Conservation (phyloP, 495 filamentous ascomycete genomes). For the Hypoxylon perforatum region DNA sequence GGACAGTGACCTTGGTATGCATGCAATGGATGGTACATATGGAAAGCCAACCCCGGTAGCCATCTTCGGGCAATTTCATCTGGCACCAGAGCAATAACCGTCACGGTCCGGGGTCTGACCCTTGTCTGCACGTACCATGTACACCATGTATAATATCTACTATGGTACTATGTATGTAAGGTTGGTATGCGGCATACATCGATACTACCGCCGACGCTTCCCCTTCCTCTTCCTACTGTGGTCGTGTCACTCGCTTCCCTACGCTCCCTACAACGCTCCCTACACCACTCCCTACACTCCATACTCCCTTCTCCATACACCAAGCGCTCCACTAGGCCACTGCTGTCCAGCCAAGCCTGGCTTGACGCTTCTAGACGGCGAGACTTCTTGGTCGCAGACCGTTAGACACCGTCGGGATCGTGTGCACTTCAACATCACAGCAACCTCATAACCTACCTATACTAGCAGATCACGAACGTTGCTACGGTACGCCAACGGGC, state of each 20-base stretch:
- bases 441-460: not conserved
- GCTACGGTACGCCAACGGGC: too few relatives aligned
- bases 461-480: too few relatives aligned
- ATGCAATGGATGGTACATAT: slow-evolving; percentile 43
- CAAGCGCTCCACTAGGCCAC: slow-evolving; percentile 16
- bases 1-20: slow-evolving; percentile 42
- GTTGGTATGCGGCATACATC: slow-evolving; percentile 20
- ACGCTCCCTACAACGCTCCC: slow-evolving; percentile 10
- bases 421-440: slow-evolving; percentile 33
- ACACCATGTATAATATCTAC: too few relatives aligned
- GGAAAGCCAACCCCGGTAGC: slow-evolving; percentile 44
- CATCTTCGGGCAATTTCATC: slow-evolving; percentile 57
- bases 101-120: slow-evolving; percentile 41
- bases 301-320: slow-evolving; percentile 1
- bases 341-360: slow-evolving; percentile 32
- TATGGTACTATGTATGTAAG: too few relatives aligned
- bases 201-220: slow-evolving; percentile 41
- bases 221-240: slow-evolving; percentile 41
- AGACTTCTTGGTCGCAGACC: too few relatives aligned
- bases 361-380: slow-evolving; percentile 1
- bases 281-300: slow-evolving; percentile 3
- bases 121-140: slow-evolving; percentile 28
- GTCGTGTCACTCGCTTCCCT: slow-evolving; percentile 36
- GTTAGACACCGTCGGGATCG: too few relatives aligned
- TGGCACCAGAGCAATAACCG: slow-evolving; percentile 49